Conservation (phyloP, 495 filamentous ascomycete genomes). For the Rusavskia elegans region DNA sequence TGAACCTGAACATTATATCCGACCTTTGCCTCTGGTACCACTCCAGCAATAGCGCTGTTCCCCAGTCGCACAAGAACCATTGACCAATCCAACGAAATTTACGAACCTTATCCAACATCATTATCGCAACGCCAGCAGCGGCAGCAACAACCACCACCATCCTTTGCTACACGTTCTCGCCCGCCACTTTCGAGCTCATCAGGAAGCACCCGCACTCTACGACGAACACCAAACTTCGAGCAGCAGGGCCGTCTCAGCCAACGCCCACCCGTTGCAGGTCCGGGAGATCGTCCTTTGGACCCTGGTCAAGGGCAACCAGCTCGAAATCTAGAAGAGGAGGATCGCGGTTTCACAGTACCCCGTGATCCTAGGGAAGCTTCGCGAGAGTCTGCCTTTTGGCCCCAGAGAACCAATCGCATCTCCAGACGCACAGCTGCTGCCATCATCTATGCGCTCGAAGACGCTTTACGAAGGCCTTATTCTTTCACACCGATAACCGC, state of each 20-base stretch:
- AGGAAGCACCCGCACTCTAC: conserved; percentile 32
- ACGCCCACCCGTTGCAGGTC: conserved; percentile 12
- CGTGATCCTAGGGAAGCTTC: conserved; percentile 8
- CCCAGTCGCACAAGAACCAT: conserved; percentile 12
- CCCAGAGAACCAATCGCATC: conserved; percentile 38
- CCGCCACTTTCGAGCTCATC: conserved; percentile 35
- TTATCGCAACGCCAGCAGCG: conserved; percentile 40
- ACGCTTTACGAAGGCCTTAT: conserved; percentile 64
- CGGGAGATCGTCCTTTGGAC: conserved; percentile 19
- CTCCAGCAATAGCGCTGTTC: conserved; percentile 8
- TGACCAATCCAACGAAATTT: conserved; percentile 46
- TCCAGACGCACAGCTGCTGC: conserved; percentile 56
- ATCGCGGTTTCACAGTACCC: conserved; percentile 18
- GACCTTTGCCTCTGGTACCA: background rate
- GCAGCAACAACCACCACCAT: conserved; percentile 25
- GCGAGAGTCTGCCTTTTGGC: conserved; percentile 29
- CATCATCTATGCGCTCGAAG: conserved; percentile 82
- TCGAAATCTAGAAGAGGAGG: conserved; percentile 8
- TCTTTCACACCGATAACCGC: conserved; percentile 69
- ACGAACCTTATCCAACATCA: conserved; percentile 38
- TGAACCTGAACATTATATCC: conserved; percentile 1
- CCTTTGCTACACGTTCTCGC: conserved; percentile 13
- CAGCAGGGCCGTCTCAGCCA: conserved; percentile 18
- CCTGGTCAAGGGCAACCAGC: conserved; percentile 15
- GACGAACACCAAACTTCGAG: conserved; percentile 31